Evolutionary conservation across 2,329 filamentous ascomycete species (phyloP).

Genomic region (Emericellopsis atlantica): DNA sequence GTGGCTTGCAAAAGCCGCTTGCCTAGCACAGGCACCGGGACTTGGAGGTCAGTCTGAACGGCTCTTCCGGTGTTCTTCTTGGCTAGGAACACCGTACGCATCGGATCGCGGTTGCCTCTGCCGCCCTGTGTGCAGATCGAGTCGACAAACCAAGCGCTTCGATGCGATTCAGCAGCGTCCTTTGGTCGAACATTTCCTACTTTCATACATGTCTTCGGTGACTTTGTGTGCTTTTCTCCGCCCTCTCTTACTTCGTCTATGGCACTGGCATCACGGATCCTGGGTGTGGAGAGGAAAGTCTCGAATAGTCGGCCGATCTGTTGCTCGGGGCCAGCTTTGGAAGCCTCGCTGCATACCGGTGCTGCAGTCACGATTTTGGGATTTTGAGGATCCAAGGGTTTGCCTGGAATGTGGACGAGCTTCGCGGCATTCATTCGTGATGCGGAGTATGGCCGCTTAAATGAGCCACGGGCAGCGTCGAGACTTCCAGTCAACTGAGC

Average conservation of each 20-base stretch:
- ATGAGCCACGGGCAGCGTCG: too few species aligned
- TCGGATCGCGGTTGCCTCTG: neutral
- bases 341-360: too few species aligned
- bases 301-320: neutral
- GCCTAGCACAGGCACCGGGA: too few species aligned
- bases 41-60: constrained; percentile 17
- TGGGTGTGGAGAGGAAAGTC: constrained; percentile 23
- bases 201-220: constrained; percentile 7
- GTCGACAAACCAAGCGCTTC: constrained; percentile 6
- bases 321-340: too few species aligned
- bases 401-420: too few species aligned
- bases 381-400: too few species aligned
- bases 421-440: too few species aligned
- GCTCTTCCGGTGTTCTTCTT: constrained; percentile 23
- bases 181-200: constrained; percentile 10
- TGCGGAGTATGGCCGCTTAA: too few species aligned
- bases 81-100: neutral
- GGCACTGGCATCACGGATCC: constrained; percentile 7
- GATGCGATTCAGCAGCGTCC: constrained; percentile 24
- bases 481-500: too few species aligned
- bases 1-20: neutral
- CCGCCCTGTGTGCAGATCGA: neutral
- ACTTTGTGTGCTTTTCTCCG: too few species aligned
- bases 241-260: too few species aligned
- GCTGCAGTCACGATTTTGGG: too few species aligned